A percentile compares a stretch with the other conserved stretches of the same genome.
These are phyloP conservation scores for Epithele typhae DNA, from an alignment of 768 basidiomycete genomes.

Conservation along the genomic window DNA sequence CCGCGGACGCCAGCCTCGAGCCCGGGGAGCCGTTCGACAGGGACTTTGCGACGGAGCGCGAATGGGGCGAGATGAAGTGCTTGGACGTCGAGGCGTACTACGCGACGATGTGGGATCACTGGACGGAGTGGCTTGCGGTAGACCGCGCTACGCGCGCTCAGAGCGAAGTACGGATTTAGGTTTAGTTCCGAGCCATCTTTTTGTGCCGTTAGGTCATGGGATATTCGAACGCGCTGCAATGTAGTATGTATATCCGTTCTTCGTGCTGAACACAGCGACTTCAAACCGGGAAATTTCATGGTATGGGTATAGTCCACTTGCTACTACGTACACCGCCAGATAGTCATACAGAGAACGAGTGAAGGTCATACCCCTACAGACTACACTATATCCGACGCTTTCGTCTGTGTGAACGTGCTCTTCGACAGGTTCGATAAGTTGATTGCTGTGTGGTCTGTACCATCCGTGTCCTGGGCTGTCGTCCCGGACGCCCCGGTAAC, in stretches of 20 bases:
- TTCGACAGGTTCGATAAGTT: slow-evolving; percentile 3
- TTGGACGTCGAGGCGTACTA: slow-evolving; percentile 18
- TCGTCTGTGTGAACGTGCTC: not conserved
- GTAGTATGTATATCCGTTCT: not conserved
- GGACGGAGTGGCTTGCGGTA: slow-evolving; percentile 3
- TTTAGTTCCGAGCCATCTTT: too few relatives aligned
- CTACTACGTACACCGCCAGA: too few relatives aligned
- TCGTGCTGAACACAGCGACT: not conserved
- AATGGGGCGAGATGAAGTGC: slow-evolving; percentile 1
- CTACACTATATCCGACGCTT: not conserved
- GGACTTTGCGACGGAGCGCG: slow-evolving; percentile 2
- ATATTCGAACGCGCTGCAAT: not conserved
- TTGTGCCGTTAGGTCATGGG: too few relatives aligned
- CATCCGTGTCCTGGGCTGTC: not conserved
- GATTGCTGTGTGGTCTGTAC: slow-evolving; percentile 1
- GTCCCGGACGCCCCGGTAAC: not conserved
- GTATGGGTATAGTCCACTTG: too few relatives aligned
- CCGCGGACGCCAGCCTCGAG: slow-evolving; percentile 6
- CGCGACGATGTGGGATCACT: slow-evolving; percentile 19
- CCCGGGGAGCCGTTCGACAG: not conserved
- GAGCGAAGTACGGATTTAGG: too few relatives aligned
- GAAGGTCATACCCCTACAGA: not conserved
- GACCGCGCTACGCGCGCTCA: too few relatives aligned
- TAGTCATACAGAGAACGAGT: too few relatives aligned
- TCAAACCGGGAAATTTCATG: too few relatives aligned